Evolutionary conservation across 768 basidiomycete genomes (phyloP).

Genomic region (Psilocybe subaeruginosa): DNA sequence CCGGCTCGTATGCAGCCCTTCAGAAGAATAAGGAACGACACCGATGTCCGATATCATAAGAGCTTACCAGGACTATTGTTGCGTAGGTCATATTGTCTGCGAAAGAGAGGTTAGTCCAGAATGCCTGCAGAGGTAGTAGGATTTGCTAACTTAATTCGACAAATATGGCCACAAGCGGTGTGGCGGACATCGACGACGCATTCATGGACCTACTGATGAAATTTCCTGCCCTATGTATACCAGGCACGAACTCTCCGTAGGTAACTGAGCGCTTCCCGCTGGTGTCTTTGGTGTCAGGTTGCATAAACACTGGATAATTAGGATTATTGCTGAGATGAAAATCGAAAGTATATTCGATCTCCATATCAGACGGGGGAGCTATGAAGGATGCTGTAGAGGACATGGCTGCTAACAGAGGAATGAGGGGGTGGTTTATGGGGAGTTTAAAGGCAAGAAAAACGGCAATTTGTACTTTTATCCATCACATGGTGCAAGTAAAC

Average conservation of each 20-base stretch:
- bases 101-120: not conserved
- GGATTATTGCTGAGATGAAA: not conserved
- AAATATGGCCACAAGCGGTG: not conserved
- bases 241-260: not conserved
- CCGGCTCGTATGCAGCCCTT: not conserved
- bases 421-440: not conserved
- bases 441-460: not conserved
- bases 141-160: not conserved
- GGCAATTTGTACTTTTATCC: too few species aligned
- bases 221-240: not conserved
- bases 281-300: not conserved
- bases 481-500: too few species aligned
- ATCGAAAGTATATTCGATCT: not conserved
- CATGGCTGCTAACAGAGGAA: not conserved
- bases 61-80: not conserved
- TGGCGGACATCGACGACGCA: not conserved
- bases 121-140: too few species aligned
- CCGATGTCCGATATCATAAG: too few species aligned
- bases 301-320: not conserved
- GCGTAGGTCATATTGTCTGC: not conserved
- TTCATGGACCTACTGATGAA: not conserved
- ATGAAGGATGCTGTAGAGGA: not conserved
- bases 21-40: too few species aligned
- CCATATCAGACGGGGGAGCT: not conserved
- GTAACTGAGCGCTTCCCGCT: not conserved